These are phyloP conservation scores for Bacidia rubella DNA, from an alignment of 495 filamentous ascomycete genomes.

Conservation along the genomic window DNA sequence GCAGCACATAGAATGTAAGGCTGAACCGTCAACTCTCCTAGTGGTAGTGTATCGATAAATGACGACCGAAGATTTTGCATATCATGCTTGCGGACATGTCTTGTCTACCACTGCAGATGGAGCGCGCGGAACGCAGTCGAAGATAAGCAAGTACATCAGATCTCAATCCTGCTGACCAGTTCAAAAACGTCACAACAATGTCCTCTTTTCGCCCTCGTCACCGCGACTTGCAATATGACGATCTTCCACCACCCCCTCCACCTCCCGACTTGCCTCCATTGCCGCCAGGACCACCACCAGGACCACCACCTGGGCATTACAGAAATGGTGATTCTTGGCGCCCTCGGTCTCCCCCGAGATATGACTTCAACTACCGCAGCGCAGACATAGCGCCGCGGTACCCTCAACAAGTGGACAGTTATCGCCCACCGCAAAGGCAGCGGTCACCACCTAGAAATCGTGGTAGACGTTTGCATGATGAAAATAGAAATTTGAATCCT, in stretches of 20 bases:
- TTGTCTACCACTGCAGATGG: too few species aligned
- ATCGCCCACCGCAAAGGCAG: conserved; percentile 1
- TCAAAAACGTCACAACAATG: too few species aligned
- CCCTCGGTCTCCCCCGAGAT: not conserved
- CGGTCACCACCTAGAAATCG: not conserved
- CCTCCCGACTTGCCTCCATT: conserved; percentile 12
- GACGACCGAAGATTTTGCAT: too few species aligned
- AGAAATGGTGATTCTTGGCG: conserved; percentile 8
- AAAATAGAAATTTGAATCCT: conserved; percentile 11
- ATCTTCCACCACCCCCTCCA: conserved; percentile 7
- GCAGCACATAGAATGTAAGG: too few species aligned
- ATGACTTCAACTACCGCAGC: conserved; percentile 33
- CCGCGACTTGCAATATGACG: not conserved
- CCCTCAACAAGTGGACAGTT: conserved; percentile 6
- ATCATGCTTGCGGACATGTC: too few species aligned
- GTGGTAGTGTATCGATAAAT: too few species aligned
- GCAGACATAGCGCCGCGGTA: conserved; percentile 9
- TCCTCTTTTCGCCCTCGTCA: conserved; percentile 10
- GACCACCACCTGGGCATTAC: conserved; percentile 2
- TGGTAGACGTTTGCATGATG: not conserved
- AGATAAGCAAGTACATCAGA: too few species aligned
- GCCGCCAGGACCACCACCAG: conserved; percentile 5
- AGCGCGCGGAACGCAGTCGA: too few species aligned
- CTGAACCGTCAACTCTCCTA: too few species aligned
- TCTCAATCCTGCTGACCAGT: too few species aligned